Conservation (phyloP, 371 early-diverging fungal genomes). For the Enteropsectra breve region DNA sequence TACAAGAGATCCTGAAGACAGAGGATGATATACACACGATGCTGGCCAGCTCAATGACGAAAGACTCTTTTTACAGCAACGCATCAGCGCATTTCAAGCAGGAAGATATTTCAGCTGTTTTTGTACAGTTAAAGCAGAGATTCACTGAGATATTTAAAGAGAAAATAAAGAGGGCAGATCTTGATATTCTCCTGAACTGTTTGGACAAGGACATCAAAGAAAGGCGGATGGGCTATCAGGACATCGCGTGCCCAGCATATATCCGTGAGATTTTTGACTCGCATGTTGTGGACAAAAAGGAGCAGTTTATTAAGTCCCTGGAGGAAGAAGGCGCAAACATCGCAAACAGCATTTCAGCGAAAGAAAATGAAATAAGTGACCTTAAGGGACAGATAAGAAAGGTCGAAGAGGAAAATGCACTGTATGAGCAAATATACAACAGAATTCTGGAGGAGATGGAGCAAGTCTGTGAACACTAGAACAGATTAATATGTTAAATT, state of each 20-base stretch:
- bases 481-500: no score
- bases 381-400: slow-evolving; percentile 6
- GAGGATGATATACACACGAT: not conserved
- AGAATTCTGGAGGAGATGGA: not conserved
- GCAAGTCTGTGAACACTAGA: no score
- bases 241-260: slow-evolving; percentile 33
- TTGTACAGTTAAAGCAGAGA: slow-evolving; percentile 12
- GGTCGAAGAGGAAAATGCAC: slow-evolving; percentile 7
- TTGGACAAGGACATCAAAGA: slow-evolving; percentile 36
- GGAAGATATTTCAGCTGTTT: not conserved
- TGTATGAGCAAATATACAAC: slow-evolving; percentile 9
- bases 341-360: slow-evolving; percentile 1
- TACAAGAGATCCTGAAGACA: slow-evolving; percentile 33
- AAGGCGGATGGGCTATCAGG: not conserved
- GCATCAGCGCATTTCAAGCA: not conserved
- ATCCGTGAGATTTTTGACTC: slow-evolving; percentile 45
- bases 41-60: not conserved
- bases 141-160: slow-evolving; percentile 29
- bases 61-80: not conserved
- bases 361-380: not conserved
- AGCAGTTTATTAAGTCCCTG: slow-evolving; percentile 9
- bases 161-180: slow-evolving; percentile 13
- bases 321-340: slow-evolving; percentile 18
- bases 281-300: slow-evolving; percentile 27
- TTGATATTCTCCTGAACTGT: slow-evolving; percentile 24